Percentiles rank a stretch among this genome's conserved stretches.
Evolutionary conservation across 2,329 filamentous ascomycete genomes (phyloP).

Genomic region (Stagonosporopsis vannaccii): DNA sequence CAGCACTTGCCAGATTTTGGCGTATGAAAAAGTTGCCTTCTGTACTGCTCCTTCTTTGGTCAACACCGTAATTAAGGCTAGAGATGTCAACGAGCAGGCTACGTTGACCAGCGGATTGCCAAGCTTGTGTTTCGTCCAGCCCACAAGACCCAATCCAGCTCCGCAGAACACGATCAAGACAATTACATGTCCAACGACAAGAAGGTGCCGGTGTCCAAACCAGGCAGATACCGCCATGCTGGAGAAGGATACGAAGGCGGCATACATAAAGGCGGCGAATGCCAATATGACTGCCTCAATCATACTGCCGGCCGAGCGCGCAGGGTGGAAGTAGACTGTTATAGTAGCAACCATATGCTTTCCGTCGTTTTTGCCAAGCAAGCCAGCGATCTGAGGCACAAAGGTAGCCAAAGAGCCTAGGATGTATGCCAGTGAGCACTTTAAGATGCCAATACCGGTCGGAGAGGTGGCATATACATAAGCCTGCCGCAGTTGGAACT

Average conservation of each 20-base stretch:
- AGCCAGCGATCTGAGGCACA: conserved; percentile 72
- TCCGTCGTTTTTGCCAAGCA: conserved; percentile 83
- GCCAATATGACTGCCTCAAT: conserved; percentile 82
- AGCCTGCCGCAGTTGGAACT: conserved; percentile 42
- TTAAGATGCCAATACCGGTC: conserved; percentile 80
- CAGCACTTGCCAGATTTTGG: conserved; percentile 76
- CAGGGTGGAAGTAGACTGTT: conserved; percentile 94
- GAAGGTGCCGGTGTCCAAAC: conserved; percentile 72
- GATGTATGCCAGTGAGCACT: conserved; percentile 89
- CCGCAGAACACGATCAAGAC: conserved; percentile 86
- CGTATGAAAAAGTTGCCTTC: conserved; percentile 78
- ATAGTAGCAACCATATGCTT: conserved; percentile 95
- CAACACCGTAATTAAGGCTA: conserved; percentile 87
- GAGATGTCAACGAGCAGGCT: conserved; percentile 78
- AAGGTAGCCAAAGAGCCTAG: conserved; percentile 88
- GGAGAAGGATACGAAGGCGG: conserved; percentile 75
- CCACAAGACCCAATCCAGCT: conserved; percentile 84
- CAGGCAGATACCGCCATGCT: conserved; percentile 90
- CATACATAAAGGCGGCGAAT: conserved; percentile 79
- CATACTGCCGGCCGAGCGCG: conserved; percentile 87
- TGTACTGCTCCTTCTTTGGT: conserved; percentile 92
- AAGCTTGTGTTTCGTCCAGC: conserved; percentile 83
- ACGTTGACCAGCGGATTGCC: conserved; percentile 84
- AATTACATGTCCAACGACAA: conserved; percentile 76
- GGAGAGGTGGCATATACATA: conserved; percentile 73